Evolutionary conservation across 208 protist genomes (phyloP).

Genomic region (Acanthamoeba lenticulata): DNA sequence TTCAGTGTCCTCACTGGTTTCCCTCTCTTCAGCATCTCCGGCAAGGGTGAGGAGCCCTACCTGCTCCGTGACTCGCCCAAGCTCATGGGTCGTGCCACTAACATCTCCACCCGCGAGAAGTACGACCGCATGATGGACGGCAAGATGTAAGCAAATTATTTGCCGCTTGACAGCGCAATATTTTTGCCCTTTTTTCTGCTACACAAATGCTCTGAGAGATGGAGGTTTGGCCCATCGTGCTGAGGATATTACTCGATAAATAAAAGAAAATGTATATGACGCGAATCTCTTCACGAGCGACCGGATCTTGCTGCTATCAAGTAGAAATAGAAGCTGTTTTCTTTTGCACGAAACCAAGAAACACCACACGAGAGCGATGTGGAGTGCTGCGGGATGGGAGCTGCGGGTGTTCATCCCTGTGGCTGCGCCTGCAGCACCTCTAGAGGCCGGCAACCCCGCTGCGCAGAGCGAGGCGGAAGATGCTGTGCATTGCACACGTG

Average conservation of each 20-base stretch:
- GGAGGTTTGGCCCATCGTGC: too few species aligned
- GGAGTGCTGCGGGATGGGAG: not conserved
- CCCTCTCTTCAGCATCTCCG: not conserved
- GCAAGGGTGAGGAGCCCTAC: slow-evolving; percentile 32
- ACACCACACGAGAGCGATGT: not conserved
- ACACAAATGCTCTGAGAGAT: too few species aligned
- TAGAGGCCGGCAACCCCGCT: too few species aligned
- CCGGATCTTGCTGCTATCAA: too few species aligned
- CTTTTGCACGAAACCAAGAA: not conserved
- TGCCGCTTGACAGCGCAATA: too few species aligned
- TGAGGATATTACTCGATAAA: too few species aligned
- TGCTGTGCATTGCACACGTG: not conserved
- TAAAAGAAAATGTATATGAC: too few species aligned
- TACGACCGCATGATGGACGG: not conserved
- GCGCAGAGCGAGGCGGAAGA: too few species aligned
- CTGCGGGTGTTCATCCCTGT: not conserved
- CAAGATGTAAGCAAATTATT: not conserved
- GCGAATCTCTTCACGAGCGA: too few species aligned
- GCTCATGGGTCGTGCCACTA: not conserved
- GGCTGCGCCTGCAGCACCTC: too few species aligned
- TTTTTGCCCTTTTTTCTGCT: not conserved
- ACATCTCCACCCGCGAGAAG: not conserved
- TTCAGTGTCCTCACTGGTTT: not conserved
- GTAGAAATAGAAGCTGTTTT: not conserved
- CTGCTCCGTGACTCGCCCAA: slow-evolving; percentile 7